Evolutionary conservation across 1,284 basidiomycete species (phyloP).

Genomic region (Golubevia sp.): DNA sequence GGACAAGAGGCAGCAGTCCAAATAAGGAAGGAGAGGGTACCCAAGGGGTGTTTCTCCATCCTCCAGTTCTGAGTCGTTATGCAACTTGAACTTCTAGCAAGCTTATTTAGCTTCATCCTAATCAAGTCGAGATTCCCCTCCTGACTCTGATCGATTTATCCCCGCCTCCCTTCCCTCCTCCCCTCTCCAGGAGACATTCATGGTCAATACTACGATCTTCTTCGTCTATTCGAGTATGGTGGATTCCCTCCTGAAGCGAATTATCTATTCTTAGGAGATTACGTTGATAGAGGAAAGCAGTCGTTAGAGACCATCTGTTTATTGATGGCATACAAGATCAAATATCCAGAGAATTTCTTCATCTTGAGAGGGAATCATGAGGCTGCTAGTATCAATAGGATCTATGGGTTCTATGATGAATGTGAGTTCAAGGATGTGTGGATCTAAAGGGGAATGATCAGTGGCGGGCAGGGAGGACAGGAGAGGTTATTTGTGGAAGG

Average conservation of each 20-base stretch:
- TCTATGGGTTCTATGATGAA: slow-evolving; percentile 2
- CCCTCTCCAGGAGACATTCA: slow-evolving; percentile 1
- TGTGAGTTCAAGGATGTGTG: neutral
- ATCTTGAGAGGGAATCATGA: neutral
- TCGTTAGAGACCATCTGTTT: neutral
- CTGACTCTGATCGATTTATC: too few relatives aligned
- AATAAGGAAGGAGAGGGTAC: too few relatives aligned
- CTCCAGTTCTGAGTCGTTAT: too few relatives aligned
- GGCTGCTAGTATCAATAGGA: neutral
- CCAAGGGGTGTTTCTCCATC: neutral
- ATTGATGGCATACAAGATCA: neutral
- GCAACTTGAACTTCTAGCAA: too few relatives aligned
- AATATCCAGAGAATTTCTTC: neutral
- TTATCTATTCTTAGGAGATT: neutral
- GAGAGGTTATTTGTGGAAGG: too few relatives aligned
- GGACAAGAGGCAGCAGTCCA: too few relatives aligned
- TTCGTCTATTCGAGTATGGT: slow-evolving; percentile 1
- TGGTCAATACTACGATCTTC: slow-evolving; percentile 52
- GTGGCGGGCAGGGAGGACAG: too few relatives aligned
- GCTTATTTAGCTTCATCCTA: too few relatives aligned
- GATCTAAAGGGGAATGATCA: too few relatives aligned
- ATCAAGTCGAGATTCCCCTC: too few relatives aligned
- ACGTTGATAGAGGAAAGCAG: neutral
- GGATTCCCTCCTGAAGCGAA: neutral
- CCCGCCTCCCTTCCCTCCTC: too few relatives aligned